These are phyloP conservation scores for Lineolata rhizophorae DNA, from an alignment of 495 filamentous ascomycete genomes.

Conservation along the genomic window DNA sequence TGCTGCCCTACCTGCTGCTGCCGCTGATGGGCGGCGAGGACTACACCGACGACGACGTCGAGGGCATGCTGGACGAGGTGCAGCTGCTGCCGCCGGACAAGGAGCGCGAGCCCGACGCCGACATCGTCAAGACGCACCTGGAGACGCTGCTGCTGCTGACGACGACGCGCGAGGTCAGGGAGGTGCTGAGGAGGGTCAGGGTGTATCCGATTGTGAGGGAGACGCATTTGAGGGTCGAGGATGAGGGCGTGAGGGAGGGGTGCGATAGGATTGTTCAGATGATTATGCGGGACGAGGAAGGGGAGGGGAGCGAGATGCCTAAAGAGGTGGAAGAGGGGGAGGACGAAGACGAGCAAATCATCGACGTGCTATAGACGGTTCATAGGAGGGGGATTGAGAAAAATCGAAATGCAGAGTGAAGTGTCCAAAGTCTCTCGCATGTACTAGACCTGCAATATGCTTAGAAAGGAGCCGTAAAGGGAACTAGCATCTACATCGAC, in stretches of 20 bases:
- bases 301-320: constrained; percentile 7
- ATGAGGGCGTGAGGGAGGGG: constrained; percentile 64
- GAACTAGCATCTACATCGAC: too few species aligned
- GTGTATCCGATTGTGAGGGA: constrained; percentile 82
- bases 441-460: too few species aligned
- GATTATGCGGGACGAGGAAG: constrained; percentile 60
- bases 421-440: too few species aligned
- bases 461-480: too few species aligned
- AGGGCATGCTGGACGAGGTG: constrained; percentile 63
- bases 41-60: constrained; percentile 42
- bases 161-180: constrained; percentile 52
- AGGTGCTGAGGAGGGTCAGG: constrained; percentile 47
- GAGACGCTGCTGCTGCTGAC: constrained; percentile 72
- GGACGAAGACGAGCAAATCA: constrained; percentile 24
- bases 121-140: constrained; percentile 63
- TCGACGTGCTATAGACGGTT: constrained; percentile 16
- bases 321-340: constrained; percentile 16
- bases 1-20: constrained; percentile 71
- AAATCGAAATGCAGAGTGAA: too few species aligned
- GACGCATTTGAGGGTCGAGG: constrained; percentile 52
- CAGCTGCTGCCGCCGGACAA: constrained; percentile 81
- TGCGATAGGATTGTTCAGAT: constrained; percentile 85
- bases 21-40: constrained; percentile 37
- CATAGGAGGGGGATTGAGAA: too few species aligned
- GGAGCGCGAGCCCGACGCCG: constrained; percentile 47